phyloP scores from a whole-genome alignment of 345 rosid species.

The Conringia planisiliqua region DNA sequence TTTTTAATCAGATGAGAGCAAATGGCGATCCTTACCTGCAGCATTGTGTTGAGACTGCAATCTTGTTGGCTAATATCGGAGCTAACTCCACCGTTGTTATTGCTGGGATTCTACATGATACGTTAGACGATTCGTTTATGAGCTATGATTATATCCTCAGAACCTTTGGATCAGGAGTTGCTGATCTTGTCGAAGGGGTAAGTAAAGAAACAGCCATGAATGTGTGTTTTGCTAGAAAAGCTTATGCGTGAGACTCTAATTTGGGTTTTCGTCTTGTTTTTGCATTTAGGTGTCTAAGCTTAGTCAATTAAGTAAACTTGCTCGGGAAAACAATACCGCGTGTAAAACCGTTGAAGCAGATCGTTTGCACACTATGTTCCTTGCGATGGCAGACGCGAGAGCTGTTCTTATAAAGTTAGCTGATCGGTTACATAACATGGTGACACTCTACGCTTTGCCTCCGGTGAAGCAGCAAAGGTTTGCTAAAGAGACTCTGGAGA shows the following conservation, averaged over 20 bases:
- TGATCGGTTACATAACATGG: conserved; percentile 95
- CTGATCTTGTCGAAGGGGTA: conserved; percentile 96
- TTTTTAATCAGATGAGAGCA: conserved; percentile 68
- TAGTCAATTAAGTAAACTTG: conserved; percentile 89
- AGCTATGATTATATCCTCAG: conserved; percentile 61
- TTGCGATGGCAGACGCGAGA: conserved; percentile 94
- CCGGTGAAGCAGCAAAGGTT: conserved; percentile 72
- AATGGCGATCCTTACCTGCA: conserved; percentile 92
- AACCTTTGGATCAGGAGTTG: conserved; percentile 84
- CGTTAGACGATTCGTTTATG: conserved; percentile 79
- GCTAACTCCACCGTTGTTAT: conserved; percentile 80
- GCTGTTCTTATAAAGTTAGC: conserved; percentile 95
- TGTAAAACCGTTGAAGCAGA: conserved; percentile 85
- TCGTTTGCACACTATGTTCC: conserved; percentile 92
- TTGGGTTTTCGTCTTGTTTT: not conserved
- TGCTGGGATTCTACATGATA: conserved; percentile 93
- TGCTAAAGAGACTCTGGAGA: conserved; percentile 95
- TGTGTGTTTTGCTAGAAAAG: not conserved
- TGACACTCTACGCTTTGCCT: conserved; percentile 79
- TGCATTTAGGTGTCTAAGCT: conserved; percentile 81
- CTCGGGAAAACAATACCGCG: conserved; percentile 90
- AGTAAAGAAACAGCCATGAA: conserved; percentile 24
- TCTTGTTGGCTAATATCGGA: conserved; percentile 79
- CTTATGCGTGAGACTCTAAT: conserved; percentile 7
- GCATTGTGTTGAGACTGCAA: conserved; percentile 97